Conservation (phyloP, 768 basidiomycete species). For the Tylopilus felleus region DNA sequence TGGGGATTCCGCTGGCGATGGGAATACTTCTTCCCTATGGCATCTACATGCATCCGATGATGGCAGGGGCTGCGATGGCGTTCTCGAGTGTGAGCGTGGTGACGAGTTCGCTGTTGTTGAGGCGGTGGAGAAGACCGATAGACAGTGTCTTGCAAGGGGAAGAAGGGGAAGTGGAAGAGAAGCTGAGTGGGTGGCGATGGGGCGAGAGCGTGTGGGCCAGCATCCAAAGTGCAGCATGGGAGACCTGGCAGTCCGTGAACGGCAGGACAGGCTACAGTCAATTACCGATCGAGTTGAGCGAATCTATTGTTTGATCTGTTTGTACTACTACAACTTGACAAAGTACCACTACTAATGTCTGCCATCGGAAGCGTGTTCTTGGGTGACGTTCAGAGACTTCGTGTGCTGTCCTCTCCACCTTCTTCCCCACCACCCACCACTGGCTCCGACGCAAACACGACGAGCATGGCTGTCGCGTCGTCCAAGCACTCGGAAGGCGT, state of each 20-base stretch:
- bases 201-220: conserved; percentile 32
- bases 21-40: conserved; percentile 91
- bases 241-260: conserved; percentile 48
- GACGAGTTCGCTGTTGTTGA: conserved; percentile 79
- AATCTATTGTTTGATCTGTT: conserved; percentile 24
- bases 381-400: conserved; percentile 69
- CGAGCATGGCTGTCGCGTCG: conserved; percentile 13
- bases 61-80: conserved; percentile 98
- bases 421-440: conserved; percentile 38
- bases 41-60: conserved; percentile 94
- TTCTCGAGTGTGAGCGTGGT: conserved; percentile 97
- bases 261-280: conserved; percentile 61
- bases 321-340: background rate
- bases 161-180: conserved; percentile 23
- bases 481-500: conserved; percentile 16
- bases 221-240: conserved; percentile 39
- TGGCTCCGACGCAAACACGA: conserved; percentile 6
- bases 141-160: conserved; percentile 70
- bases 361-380: conserved; percentile 77
- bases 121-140: conserved; percentile 75
- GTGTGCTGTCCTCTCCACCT: conserved; percentile 56
- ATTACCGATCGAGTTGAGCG: conserved; percentile 65
- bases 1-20: conserved; percentile 98
- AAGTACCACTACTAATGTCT: conserved; percentile 35
- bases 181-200: conserved; percentile 26